These are phyloP conservation scores for Beta corolliflora DNA, from an alignment of 179 eudicot species.

Conservation along the genomic window DNA sequence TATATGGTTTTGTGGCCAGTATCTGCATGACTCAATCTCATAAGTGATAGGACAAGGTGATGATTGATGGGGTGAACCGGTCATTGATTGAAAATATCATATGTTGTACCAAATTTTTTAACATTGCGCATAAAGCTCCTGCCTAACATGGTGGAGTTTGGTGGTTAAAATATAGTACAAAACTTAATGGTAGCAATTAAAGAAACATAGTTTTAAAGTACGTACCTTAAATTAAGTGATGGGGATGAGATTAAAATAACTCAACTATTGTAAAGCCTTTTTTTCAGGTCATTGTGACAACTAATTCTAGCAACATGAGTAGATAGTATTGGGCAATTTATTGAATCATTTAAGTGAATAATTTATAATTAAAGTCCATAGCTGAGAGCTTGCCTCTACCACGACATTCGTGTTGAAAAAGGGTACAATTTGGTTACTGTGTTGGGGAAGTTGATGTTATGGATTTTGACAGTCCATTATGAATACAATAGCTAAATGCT, in stretches of 20 bases:
- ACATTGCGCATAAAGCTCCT: not conserved
- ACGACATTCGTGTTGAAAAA: not conserved
- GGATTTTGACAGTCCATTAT: not conserved
- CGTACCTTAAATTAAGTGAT: no score
- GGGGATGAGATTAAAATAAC: no score
- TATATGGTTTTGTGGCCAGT: not conserved
- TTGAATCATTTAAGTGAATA: not conserved
- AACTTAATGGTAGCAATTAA: not conserved
- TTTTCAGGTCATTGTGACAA: no score
- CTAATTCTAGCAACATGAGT: not conserved
- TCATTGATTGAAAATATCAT: not conserved
- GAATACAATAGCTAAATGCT: not conserved
- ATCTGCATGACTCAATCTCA: not conserved
- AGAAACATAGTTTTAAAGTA: not conserved
- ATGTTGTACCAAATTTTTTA: not conserved
- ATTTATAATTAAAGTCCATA: not conserved
- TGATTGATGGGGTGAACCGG: not conserved
- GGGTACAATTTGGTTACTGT: not conserved
- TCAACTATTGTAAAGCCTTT: no score
- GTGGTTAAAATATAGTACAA: not conserved
- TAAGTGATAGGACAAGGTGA: not conserved
- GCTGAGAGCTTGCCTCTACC: not conserved
- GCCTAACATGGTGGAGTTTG: not conserved
- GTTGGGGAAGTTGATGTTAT: not conserved
- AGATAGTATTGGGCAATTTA: not conserved